phyloP scores from a whole-genome alignment of 306 rosid species.

The Quillaja saponaria region DNA sequence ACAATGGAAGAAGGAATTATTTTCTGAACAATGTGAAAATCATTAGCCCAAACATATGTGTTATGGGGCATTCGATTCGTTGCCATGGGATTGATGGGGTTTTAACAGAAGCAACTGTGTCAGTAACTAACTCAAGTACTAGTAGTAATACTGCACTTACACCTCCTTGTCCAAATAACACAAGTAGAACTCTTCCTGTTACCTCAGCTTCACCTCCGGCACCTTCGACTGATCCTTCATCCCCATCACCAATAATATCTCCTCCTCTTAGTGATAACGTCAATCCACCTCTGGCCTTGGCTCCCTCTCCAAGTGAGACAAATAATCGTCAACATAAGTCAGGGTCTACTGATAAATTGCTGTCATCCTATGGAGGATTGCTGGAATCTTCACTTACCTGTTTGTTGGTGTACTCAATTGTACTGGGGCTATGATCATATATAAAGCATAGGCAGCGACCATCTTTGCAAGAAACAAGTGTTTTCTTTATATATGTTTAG shows the following conservation, averaged over 20 bases:
- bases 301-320: constrained; percentile 25
- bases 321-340: constrained; percentile 31
- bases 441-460: too few relatives aligned
- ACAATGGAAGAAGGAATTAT: constrained; percentile 55
- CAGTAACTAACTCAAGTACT: constrained; percentile 13
- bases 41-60: constrained; percentile 61
- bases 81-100: constrained; percentile 70
- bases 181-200: constrained; percentile 22
- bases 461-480: too few relatives aligned
- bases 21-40: constrained; percentile 50
- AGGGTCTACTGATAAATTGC: too few relatives aligned
- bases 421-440: too few relatives aligned
- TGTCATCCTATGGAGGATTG: too few relatives aligned
- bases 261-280: constrained; percentile 3
- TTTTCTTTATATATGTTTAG: too few relatives aligned
- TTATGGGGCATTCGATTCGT: constrained; percentile 48
- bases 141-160: too few relatives aligned
- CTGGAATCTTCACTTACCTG: too few relatives aligned
- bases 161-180: constrained; percentile 29
- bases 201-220: constrained; percentile 23
- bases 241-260: too few relatives aligned
- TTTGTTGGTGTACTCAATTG: too few relatives aligned
- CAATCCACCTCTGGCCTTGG: constrained; percentile 18
- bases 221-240: constrained; percentile 15
- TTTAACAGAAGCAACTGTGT: constrained; percentile 21